These are phyloP conservation scores for Lepiota venenata DNA, from an alignment of 768 basidiomycete species.

Conservation along the genomic window DNA sequence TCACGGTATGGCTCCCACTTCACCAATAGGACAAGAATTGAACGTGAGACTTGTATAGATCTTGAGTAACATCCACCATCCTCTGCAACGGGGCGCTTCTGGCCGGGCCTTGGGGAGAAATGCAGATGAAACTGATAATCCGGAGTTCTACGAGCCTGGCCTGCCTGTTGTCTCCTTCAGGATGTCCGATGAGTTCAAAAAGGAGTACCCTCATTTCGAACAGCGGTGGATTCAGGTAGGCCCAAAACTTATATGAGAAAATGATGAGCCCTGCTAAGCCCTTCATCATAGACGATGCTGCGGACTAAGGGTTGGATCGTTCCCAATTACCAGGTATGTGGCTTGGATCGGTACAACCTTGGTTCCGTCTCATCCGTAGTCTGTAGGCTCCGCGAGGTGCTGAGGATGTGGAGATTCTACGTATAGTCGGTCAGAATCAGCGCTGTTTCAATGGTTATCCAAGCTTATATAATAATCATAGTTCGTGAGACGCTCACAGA, in stretches of 20 bases:
- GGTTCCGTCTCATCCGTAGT: not conserved
- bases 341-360: not conserved
- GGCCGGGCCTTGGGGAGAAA: too few species aligned
- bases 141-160: constrained; percentile 48
- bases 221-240: constrained; percentile 52
- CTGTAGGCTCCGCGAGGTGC: constrained; percentile 45
- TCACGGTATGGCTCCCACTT: constrained; percentile 17
- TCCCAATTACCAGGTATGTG: constrained; percentile 46
- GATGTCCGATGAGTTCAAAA: constrained; percentile 54
- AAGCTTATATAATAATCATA: constrained; percentile 27
- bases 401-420: constrained; percentile 52
- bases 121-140: constrained; percentile 13
- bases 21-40: too few species aligned
- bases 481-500: constrained; percentile 53
- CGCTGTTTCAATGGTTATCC: constrained; percentile 19
- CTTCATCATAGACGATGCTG: constrained; percentile 30
- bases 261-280: too few species aligned
- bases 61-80: constrained; percentile 53
- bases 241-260: too few species aligned
- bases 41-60: constrained; percentile 18
- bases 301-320: constrained; percentile 57
- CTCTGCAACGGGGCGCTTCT: constrained; percentile 17
- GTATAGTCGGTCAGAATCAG: constrained; percentile 36
- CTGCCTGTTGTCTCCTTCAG: constrained; percentile 68
- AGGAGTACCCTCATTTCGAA: constrained; percentile 52